A percentile compares a stretch with the other conserved stretches of the same genome.
Conservation (phyloP, 129 eudicot genomes). For the Tagetes erecta region DNA sequence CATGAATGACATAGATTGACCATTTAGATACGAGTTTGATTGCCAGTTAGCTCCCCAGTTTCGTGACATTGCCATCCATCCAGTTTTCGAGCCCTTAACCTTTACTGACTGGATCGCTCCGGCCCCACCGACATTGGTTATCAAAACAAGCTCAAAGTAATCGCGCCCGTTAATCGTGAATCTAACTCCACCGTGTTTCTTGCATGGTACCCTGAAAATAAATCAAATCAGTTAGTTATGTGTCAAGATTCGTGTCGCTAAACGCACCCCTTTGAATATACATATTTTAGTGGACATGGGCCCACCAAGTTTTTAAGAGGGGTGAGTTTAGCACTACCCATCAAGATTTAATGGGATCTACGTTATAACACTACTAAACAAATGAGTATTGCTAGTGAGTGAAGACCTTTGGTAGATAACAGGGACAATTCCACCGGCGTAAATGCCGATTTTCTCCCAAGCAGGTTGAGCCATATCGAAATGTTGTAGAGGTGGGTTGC, state of each 20-base stretch:
- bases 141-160: slow-evolving; percentile 76
- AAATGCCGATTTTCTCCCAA: slow-evolving; percentile 88
- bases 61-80: slow-evolving; percentile 68
- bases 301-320: too few relatives aligned
- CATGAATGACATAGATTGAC: slow-evolving; percentile 80
- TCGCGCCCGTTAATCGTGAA: slow-evolving; percentile 73
- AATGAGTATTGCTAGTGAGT: neutral
- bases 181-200: slow-evolving; percentile 79
- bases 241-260: too few relatives aligned
- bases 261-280: too few relatives aligned
- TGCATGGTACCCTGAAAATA: slow-evolving; percentile 73
- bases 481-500: slow-evolving; percentile 89
- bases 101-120: slow-evolving; percentile 62
- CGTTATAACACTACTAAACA: too few relatives aligned
- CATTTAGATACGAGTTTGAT: slow-evolving; percentile 59
- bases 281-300: too few relatives aligned
- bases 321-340: too few relatives aligned
- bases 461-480: slow-evolving; percentile 99
- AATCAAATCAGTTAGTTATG: neutral
- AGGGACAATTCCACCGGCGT: slow-evolving; percentile 77
- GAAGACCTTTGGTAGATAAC: slow-evolving; percentile 63
- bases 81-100: slow-evolving; percentile 65
- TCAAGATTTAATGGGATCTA: too few relatives aligned
- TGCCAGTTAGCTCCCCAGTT: slow-evolving; percentile 99
- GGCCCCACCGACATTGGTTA: slow-evolving; percentile 71